Evolutionary conservation across 768 basidiomycete genomes (phyloP), one percentile per base, ranked within the genome.

Genomic region (Xerocomellus dryophilus): DNA sequence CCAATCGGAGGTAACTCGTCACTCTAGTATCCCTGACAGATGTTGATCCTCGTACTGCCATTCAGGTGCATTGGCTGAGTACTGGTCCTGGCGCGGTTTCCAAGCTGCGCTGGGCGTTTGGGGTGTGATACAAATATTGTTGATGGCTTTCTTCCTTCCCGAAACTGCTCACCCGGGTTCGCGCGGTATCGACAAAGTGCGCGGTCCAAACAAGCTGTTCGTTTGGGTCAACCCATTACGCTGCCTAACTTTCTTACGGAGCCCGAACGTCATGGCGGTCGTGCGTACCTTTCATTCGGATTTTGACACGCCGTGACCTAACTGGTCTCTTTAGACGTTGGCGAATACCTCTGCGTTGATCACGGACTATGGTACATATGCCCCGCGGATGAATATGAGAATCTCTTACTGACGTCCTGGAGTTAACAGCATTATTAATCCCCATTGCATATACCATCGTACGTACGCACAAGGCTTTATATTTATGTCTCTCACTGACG

Each of bases 391-490:
- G n/a, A 21, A 14, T 12, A 29, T 7, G 23, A 32, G 38, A 14
- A 38, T 42, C 8, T 11, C n/a, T 34, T 29, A 32, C 20, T 41
- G 25, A 44, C 49, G 20, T 31, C 32, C 12, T 25, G 18, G 47
- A 29, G 39, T 18, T 7, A 23, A n/a, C 25, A 72, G 76, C 60
- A 8, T 60, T 87, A 2, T 63, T 86, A 47, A 65, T 84, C 11
- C 86, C 87, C 1, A 66, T 90, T 6, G 76, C 85, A 0, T 85
- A 82, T 56, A 88, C 85, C 0, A 75, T 88, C 23, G 86, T 87
- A 58, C 57, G 82, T 21, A 39, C 43, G 1, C 29, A 5, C 20
- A 27, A 12, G 1, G 8, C 10, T 42, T 41, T 12, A 15, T 2
- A 41, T 27, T 5, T 38, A 20, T 7, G 18, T 14, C 18, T 23